Evolutionary conservation across 768 basidiomycete species (phyloP).

Genomic region (Hypsizygus marmoreus): DNA sequence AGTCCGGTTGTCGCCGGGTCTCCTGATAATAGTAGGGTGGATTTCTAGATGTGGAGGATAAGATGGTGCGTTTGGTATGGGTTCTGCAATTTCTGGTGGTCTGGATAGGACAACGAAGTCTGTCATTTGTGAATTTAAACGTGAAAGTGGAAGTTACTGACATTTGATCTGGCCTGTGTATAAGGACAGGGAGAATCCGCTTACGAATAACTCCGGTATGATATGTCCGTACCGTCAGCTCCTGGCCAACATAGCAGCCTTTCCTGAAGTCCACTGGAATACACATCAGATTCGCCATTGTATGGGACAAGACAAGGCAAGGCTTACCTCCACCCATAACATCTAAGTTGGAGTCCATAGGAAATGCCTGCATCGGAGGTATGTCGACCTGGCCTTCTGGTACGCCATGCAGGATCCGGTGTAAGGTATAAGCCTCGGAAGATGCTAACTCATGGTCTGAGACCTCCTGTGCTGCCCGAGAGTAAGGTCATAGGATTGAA

Average conservation of each 20-base stretch:
- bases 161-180: constrained; percentile 45
- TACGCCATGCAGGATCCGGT: constrained; percentile 80
- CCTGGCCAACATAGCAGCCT: constrained; percentile 98
- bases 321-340: constrained; percentile 88
- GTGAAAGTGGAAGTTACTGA: constrained; percentile 19
- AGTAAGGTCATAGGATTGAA: not conserved
- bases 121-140: not conserved
- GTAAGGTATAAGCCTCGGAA: constrained; percentile 66
- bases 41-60: constrained; percentile 41
- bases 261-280: constrained; percentile 87
- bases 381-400: constrained; percentile 88
- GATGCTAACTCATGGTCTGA: constrained; percentile 56
- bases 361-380: constrained; percentile 74
- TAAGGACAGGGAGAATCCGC: constrained; percentile 79
- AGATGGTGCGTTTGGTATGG: constrained; percentile 20
- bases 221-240: constrained; percentile 94
- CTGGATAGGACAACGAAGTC: constrained; percentile 10
- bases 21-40: constrained; percentile 27
- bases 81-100: constrained; percentile 10
- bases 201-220: constrained; percentile 92
- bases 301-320: not conserved
- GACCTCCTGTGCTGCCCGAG: constrained; percentile 48
- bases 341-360: constrained; percentile 94
- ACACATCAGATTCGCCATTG: constrained; percentile 10
- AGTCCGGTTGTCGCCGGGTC: constrained; percentile 26